Conservation (phyloP, 2,329 filamentous ascomycete species). For the Blumeriella jaapii region DNA sequence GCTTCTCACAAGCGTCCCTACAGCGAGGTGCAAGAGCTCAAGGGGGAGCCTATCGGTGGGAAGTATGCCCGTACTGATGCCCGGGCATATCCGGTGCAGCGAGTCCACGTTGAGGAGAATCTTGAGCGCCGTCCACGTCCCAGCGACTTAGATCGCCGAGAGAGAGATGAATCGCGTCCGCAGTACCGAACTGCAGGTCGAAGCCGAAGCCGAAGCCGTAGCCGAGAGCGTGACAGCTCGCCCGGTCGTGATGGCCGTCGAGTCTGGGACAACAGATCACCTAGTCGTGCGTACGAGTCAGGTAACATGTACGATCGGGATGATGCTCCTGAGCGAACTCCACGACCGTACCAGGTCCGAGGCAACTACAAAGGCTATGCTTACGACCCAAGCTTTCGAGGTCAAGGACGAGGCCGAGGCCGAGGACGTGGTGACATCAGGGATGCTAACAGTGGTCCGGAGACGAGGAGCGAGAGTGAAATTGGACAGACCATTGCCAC, state of each 20-base stretch:
- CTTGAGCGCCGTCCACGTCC: conserved; percentile 17
- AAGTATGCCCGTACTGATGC: conserved; percentile 22
- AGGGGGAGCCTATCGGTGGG: conserved; percentile 7
- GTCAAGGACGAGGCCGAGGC: conserved; percentile 20
- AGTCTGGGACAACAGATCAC: conserved; percentile 17
- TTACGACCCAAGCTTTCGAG: conserved; percentile 25
- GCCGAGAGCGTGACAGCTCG: conserved; percentile 21
- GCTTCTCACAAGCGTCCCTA: conserved; percentile 23
- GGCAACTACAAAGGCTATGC: conserved; percentile 20
- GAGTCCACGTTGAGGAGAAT: conserved; percentile 16
- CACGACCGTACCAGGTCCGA: conserved; percentile 12
- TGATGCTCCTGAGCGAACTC: conserved; percentile 8
- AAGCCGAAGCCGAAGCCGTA: too few species aligned
- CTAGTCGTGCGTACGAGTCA: conserved; percentile 13
- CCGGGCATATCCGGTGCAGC: conserved; percentile 5
- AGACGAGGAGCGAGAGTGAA: conserved; percentile 1
- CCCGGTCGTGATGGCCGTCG: conserved; percentile 10
- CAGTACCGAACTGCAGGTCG: conserved; percentile 15
- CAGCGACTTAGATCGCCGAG: conserved; percentile 15
- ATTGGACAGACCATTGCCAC: conserved; percentile 19
- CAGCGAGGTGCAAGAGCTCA: conserved; percentile 18
- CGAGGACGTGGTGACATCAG: conserved; percentile 15
- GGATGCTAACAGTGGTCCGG: conserved; percentile 10
- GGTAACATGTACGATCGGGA: conserved; percentile 14
- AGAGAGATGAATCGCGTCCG: conserved; percentile 11